A percentile compares a stretch with the other conserved stretches of the same genome.
Evolutionary conservation across 306 rosid genomes (phyloP).

Genomic region (Medicago truncatula): MtrunA17r5.0-ANR NC_053044.1:34375501-34376000

Average conservation of each 20-base stretch:
- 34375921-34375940: conserved; percentile 93
- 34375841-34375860: conserved; percentile 91
- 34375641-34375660: conserved; percentile 21
- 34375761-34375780: neutral
- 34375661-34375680: neutral
- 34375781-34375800: neutral
- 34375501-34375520: conserved; percentile 98
- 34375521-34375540: conserved; percentile 92
- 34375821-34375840: conserved; percentile 85
- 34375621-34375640: conserved; percentile 14
- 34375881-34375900: conserved; percentile 76
- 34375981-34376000: neutral
- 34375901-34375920: conserved; percentile 89
- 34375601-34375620: conserved; percentile 40
- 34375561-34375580: conserved; percentile 84
- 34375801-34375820: conserved; percentile 49
- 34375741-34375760: neutral
- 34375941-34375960: conserved; percentile 92
- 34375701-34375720: neutral
- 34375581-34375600: conserved; percentile 51
- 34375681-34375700: neutral
- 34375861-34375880: conserved; percentile 99
- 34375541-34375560: conserved; percentile 79
- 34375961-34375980: conserved; percentile 77
- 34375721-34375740: neutral